Conservation (phyloP, 164 flowering plant genomes). For the Nelumbo lutea region DNA sequence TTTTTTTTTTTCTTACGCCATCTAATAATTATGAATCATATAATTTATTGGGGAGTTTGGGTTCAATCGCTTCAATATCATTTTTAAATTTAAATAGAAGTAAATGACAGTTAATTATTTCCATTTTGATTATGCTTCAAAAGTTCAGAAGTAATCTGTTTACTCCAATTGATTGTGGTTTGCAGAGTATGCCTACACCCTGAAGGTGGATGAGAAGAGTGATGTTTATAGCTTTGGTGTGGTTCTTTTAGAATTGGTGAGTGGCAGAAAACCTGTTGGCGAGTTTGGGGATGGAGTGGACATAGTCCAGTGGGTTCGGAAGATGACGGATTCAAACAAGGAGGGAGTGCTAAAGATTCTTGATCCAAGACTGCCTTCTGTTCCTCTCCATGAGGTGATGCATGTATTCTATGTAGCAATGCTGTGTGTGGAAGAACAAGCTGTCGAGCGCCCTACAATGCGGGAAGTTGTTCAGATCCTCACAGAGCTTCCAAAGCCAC, state of each 20-base stretch:
- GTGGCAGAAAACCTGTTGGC: conserved; percentile 90
- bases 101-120: no score
- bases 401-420: conserved; percentile 94
- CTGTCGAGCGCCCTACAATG: conserved; percentile 95
- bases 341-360: conserved; percentile 76
- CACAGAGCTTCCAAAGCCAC: conserved; percentile 65
- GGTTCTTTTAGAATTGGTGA: conserved; percentile 77
- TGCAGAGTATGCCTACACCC: conserved; percentile 93
- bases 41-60: no score
- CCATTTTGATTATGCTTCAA: no score
- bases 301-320: conserved; percentile 96
- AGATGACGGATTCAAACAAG: conserved; percentile 79
- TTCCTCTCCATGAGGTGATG: conserved; percentile 84
- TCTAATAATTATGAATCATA: no score
- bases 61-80: no score
- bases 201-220: conserved; percentile 96
- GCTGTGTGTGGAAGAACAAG: conserved; percentile 97
- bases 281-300: conserved; percentile 99
- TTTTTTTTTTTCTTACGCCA: no score
- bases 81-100: no score
- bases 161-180: neutral
- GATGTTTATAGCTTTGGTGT: conserved; percentile 97
- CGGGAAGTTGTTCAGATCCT: conserved; percentile 94
- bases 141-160: neutral
- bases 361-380: conserved; percentile 74